A percentile compares a stretch with the other conserved stretches of the same genome.
phyloP scores from a whole-genome alignment of 2,329 filamentous ascomycete species.

The Ophiostoma pallidulum region DNA sequence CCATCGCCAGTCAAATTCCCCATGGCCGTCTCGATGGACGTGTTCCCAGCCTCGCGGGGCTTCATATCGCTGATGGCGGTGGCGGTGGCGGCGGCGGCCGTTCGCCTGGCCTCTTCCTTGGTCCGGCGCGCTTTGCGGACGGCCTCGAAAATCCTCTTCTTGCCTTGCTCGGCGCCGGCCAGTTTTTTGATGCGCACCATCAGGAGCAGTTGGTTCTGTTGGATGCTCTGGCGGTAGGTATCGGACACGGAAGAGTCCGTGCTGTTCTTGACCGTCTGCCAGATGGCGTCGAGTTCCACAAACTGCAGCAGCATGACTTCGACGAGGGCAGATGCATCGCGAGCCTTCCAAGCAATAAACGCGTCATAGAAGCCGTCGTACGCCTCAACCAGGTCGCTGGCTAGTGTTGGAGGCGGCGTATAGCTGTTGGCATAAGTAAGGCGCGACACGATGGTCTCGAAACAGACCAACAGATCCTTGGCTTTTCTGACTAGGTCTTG shows the following conservation, averaged over 20 bases:
- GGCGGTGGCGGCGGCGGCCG: constrained; percentile 33
- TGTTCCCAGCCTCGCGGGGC: constrained; percentile 52
- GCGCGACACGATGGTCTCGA: constrained; percentile 62
- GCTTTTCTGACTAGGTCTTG: constrained; percentile 70
- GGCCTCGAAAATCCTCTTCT: constrained; percentile 63
- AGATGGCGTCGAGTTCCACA: constrained; percentile 73
- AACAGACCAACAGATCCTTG: constrained; percentile 65
- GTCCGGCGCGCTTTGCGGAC: constrained; percentile 61
- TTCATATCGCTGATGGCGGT: constrained; percentile 49
- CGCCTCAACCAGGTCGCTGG: constrained; percentile 54
- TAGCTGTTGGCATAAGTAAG: constrained; percentile 58
- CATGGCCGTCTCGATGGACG: constrained; percentile 27
- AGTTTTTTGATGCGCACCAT: constrained; percentile 72
- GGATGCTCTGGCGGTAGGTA: constrained; percentile 71
- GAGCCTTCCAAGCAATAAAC: constrained; percentile 76
- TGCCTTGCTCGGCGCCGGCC: constrained; percentile 61
- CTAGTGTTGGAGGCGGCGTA: constrained; percentile 52
- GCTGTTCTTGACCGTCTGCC: constrained; percentile 72
- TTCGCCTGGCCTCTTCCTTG: constrained; percentile 45
- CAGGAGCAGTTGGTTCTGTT: constrained; percentile 70
- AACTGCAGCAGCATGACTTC: constrained; percentile 83
- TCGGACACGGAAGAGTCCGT: constrained; percentile 63
- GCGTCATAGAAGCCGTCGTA: constrained; percentile 69
- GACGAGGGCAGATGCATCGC: constrained; percentile 67
- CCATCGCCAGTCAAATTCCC: constrained; percentile 25